Conservation (phyloP, 192 early-diverging fungal genomes). For the Powellomyces hirtus region DNA sequence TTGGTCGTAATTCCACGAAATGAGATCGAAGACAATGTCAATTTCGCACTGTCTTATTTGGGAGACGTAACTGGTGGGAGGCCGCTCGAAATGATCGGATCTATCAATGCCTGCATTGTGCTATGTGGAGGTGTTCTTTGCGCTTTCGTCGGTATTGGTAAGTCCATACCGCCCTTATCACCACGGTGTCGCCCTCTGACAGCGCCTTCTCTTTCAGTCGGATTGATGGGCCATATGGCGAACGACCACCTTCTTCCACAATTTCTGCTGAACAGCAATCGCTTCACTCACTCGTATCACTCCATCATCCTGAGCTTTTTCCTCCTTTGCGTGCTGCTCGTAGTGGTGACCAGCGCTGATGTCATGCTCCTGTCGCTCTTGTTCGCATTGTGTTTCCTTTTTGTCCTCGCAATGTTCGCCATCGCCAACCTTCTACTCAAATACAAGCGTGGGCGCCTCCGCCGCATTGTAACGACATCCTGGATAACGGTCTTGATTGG, state of each 20-base stretch:
- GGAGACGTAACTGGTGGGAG: conserved; percentile 20
- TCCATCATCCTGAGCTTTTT: conserved; percentile 52
- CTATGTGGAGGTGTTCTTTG: conserved; percentile 59
- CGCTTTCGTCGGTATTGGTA: conserved; percentile 50
- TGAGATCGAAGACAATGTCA: conserved; percentile 36
- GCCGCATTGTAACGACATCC: conserved; percentile 28
- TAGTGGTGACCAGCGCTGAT: conserved; percentile 40
- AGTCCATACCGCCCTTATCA: too few relatives aligned
- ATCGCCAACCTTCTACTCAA: conserved; percentile 43
- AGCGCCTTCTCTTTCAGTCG: conserved; percentile 14
- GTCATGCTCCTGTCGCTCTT: conserved; percentile 48
- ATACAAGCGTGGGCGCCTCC: conserved; percentile 38
- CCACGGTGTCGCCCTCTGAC: too few relatives aligned
- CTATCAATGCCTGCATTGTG: conserved; percentile 58
- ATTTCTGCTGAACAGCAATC: conserved; percentile 45
- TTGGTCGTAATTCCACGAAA: conserved; percentile 46
- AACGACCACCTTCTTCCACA: conserved; percentile 50
- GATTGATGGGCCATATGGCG: conserved; percentile 52
- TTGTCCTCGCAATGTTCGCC: conserved; percentile 44
- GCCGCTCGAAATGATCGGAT: conserved; percentile 44
- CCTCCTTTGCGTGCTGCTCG: conserved; percentile 47
- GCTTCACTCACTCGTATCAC: conserved; percentile 36
- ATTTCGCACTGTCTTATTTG: conserved; percentile 44
- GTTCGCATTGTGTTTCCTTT: conserved; percentile 53
- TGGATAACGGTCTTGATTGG: conserved; percentile 34